Conservation (phyloP, 805 yeast species). For the Candida rishiriensis region DNA sequence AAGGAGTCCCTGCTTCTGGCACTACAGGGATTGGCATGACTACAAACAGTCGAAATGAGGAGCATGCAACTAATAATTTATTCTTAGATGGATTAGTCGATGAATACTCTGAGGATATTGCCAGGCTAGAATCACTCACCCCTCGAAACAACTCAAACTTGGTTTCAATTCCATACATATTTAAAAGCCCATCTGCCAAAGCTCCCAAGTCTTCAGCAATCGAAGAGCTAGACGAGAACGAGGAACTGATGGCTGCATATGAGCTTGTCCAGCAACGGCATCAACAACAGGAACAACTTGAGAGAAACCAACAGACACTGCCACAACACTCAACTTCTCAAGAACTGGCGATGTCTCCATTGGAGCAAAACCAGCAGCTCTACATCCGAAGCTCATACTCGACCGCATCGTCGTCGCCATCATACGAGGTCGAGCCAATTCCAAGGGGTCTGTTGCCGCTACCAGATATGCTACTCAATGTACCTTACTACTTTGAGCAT, state of each 20-base stretch:
- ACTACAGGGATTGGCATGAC: not conserved
- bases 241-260: slow-evolving; percentile 2
- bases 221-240: slow-evolving; percentile 12
- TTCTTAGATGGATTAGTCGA: slow-evolving; percentile 16
- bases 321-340: not conserved
- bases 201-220: not conserved
- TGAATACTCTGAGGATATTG: slow-evolving; percentile 36
- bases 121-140: slow-evolving; percentile 26
- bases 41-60: not conserved
- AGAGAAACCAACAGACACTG: not conserved
- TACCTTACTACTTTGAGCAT: slow-evolving; percentile 55
- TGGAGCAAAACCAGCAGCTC: not conserved
- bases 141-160: slow-evolving; percentile 4
- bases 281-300: not conserved
- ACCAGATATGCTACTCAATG: slow-evolving; percentile 57
- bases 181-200: not conserved
- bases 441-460: slow-evolving; percentile 40
- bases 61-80: not conserved
- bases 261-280: not conserved
- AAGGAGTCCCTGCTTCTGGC: not conserved
- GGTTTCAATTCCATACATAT: slow-evolving; percentile 14
- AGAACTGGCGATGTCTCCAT: not conserved
- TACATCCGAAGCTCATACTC: slow-evolving; percentile 9
- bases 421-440: slow-evolving; percentile 18
- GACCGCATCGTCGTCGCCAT: slow-evolving; percentile 12